Evolutionary conservation across 164 flowering plant species (phyloP).

Genomic region (Vitis riparia): DNA sequence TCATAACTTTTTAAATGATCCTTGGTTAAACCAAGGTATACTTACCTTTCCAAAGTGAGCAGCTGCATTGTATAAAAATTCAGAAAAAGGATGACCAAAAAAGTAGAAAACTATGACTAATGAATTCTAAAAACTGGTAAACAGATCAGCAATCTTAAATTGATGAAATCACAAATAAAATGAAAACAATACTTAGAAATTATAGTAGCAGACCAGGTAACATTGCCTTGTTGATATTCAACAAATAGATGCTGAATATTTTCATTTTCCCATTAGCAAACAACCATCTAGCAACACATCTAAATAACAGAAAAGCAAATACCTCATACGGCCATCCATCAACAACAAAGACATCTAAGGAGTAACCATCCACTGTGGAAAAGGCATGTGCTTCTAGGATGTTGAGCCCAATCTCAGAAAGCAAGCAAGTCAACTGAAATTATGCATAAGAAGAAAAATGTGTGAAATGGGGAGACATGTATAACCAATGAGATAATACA

Average conservation of each 20-base stretch:
- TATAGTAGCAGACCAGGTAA: not conserved
- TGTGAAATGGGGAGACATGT: not conserved
- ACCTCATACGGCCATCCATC: conserved; percentile 65
- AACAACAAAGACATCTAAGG: conserved; percentile 57
- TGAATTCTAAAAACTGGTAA: no score
- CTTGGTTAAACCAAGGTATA: no score
- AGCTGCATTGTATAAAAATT: no score
- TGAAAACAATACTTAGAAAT: no score
- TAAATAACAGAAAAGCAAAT: not conserved
- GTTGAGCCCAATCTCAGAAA: conserved; percentile 51
- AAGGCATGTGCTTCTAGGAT: conserved; percentile 59
- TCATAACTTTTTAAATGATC: no score
- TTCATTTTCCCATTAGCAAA: not conserved
- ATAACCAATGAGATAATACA: not conserved
- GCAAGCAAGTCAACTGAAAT: conserved; percentile 45
- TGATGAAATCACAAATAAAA: not conserved
- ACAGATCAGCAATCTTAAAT: not conserved
- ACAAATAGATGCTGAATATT: not conserved
- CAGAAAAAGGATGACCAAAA: no score
- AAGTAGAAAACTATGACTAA: no score
- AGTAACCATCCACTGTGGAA: conserved; percentile 51
- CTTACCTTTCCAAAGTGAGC: no score
- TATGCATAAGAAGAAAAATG: not conserved
- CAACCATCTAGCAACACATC: not conserved
- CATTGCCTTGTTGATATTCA: not conserved